Base-by-base conservation (phyloP, 2,329 filamentous ascomycete genomes). In the Microsporum ferrugineum region DNA sequence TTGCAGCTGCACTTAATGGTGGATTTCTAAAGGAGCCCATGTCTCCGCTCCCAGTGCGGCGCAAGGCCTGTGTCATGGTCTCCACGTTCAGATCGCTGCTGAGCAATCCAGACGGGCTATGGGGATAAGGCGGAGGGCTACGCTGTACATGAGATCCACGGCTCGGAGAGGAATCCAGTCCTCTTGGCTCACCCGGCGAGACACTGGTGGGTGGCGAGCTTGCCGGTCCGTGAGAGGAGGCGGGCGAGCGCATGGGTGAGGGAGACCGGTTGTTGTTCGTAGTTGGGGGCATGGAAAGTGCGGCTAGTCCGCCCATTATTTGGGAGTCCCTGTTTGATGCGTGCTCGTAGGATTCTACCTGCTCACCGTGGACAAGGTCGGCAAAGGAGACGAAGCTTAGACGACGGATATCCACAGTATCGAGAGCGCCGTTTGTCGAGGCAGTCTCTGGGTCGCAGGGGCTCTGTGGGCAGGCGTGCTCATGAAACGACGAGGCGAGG, bases 361-460 rank as follows among this genome's bases (percentile, higher is more conserved):
- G 77, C 62, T 85, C 82, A 34, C 83, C 84, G 71, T 95, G 90
- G 45, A 97, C 90, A 7, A 97, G 90, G 69, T 97, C 92, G 63
- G 92, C 91, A 74, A 97, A 97, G 5, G 91, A 96, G 71, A 97
- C 95, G 76, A 97, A 97, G 72, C 88, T 94, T 64, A 97, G 77
- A 27, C 92, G 85, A 53, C 89, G 86, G 17, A 95, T 83, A 68
- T 96, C 91, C 55, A 84, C 81, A 43, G 81, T 82, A 69, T 96
- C 91, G 63, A 92, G 78, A 53, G 86, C 84, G 36, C 87, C 89
- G 72, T 92, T 92, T 70, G 85, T 89, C 62, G 87, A 88, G 1
- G 84, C 84, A 31, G 80, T 79, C 47, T 84, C 78, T n/a, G 74
- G 75, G 59, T 83, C 78, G 56, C 74, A 75, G 61, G 79, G 78